phyloP scores from a whole-genome alignment of 78 protist genomes.

The Protostelium mycophagum region DNA sequence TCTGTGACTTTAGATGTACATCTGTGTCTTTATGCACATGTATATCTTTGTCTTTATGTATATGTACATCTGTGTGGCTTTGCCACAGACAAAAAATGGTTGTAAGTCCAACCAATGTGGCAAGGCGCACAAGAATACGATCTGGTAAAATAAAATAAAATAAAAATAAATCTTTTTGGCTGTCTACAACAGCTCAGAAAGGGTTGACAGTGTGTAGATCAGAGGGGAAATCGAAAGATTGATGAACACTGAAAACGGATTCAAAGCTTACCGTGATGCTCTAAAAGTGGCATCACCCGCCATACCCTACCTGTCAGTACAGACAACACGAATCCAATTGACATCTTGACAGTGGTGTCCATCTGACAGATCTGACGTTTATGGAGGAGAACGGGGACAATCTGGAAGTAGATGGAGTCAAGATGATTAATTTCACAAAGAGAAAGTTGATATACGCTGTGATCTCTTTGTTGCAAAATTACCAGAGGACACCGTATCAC shows the following conservation, averaged over 20 bases:
- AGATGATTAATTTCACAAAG: constrained; percentile 67
- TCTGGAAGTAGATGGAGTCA: constrained; percentile 24
- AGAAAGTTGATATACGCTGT: constrained; percentile 43
- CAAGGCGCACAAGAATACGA: too few species aligned
- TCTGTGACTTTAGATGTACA: too few species aligned
- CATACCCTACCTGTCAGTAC: constrained; percentile 22
- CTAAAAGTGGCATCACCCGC: constrained; percentile 21
- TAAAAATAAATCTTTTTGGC: too few species aligned
- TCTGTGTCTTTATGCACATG: too few species aligned
- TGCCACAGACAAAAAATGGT: neutral
- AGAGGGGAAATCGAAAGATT: constrained; percentile 42
- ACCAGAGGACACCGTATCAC: constrained; percentile 59
- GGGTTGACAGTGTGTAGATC: neutral
- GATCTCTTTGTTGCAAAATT: constrained; percentile 61
- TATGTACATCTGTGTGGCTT: too few species aligned
- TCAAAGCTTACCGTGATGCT: constrained; percentile 53
- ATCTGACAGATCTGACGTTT: constrained; percentile 75
- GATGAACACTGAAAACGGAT: constrained; percentile 48
- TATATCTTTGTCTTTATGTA: too few species aligned
- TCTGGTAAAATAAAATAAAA: too few species aligned
- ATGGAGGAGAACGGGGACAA: constrained; percentile 74
- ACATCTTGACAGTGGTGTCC: constrained; percentile 49
- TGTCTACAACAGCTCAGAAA: neutral
- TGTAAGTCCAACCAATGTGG: too few species aligned
- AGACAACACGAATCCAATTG: neutral